Base-by-base conservation (phyloP, 495 filamentous ascomycete species). In the Acidiella bohemica region DNA sequence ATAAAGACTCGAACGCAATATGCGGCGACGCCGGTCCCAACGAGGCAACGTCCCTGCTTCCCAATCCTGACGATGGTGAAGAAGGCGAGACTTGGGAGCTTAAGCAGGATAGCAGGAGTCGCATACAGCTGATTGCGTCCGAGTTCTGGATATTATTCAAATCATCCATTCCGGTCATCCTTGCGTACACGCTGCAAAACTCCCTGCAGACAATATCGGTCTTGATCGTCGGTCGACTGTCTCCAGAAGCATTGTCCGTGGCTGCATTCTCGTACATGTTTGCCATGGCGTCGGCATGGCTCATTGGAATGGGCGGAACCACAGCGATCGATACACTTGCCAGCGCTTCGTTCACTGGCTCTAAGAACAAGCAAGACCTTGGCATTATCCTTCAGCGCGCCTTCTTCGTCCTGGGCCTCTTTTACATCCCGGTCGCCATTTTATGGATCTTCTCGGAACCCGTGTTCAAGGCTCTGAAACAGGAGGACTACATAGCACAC, bases 251-350 rank as follows among this genome's bases (percentile, higher is more conserved):
- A 14, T 65, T 95, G 7, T 80, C 86, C 1, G 81, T 81, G 0
- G 79, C 81, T 5, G 85, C 87, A 7, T 93, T 93, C 59, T 80
- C 80, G 0, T 84, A 88, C 61, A 87, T 93, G 87, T 95, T 93
- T 47, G 87, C 87, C 28, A 82, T 85, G 78, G 75, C 82, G 9
- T 88, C 83, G 1, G 87, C 71, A 1, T 93, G 87, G 87, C 67
- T 95, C 36, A 81, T 95, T 51, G 87, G 78, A 0, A 66, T 95
- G 3, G 87, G 87, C n/a, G 87, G 87, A 5, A 88, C 85, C 2
- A 95, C 84, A 1, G 86, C 86, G 1, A 64, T 94, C 23, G 86
- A 94, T 59, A 94, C 86, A 0, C 65, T 94, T 10, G 83, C 81
- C 10, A 88, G 84, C 0, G 80, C 79, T 13, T 77, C 75, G n/a